These are phyloP conservation scores for Diacronema lutheri DNA, from an alignment of 78 protist genomes.

Conservation along the genomic window DNA sequence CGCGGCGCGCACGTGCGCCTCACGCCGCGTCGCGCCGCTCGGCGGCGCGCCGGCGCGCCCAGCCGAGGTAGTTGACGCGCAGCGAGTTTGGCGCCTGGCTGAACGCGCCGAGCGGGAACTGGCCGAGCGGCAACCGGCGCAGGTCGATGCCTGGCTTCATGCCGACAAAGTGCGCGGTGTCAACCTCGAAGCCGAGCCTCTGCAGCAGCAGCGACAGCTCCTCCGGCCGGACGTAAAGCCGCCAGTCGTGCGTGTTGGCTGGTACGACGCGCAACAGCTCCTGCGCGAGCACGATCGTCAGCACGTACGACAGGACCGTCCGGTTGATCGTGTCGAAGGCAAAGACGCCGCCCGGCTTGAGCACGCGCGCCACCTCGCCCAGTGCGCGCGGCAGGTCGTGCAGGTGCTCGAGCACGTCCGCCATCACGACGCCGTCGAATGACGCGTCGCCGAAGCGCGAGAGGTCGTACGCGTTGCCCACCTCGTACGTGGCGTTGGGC, in stretches of 20 bases:
- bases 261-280: slow-evolving; percentile 33
- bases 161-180: background rate
- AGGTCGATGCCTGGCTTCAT: background rate
- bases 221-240: slow-evolving; percentile 31
- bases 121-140: background rate
- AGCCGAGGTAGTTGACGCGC: background rate
- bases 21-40: too few relatives aligned
- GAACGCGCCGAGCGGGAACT: background rate
- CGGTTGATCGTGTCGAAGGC: slow-evolving; percentile 54
- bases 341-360: slow-evolving; percentile 45
- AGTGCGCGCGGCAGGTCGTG: background rate
- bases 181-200: background rate
- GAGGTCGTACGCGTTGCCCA: background rate
- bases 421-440: slow-evolving; percentile 3
- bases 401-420: slow-evolving; percentile 19
- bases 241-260: slow-evolving; percentile 46
- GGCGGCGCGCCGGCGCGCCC: background rate
- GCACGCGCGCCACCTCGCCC: background rate
- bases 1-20: too few relatives aligned
- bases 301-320: slow-evolving; percentile 37
- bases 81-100: background rate
- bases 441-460: background rate
- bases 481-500: background rate
- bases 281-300: slow-evolving; percentile 50
- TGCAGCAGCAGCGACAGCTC: slow-evolving; percentile 27